Conservation (phyloP, 2,329 filamentous ascomycete genomes). For the Penicillium sumatraense region DNA sequence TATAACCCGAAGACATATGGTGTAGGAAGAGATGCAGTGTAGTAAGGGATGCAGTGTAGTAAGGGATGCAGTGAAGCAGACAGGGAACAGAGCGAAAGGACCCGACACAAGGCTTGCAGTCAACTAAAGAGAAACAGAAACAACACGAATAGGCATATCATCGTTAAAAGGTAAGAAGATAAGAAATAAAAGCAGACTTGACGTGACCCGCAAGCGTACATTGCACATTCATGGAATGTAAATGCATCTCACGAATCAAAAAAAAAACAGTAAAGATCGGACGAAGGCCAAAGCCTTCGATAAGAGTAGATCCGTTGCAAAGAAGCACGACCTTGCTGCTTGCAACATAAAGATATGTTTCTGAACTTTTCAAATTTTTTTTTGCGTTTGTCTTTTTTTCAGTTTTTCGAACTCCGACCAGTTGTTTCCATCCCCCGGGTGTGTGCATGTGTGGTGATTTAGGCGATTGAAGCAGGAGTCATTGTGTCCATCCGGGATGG, state of each 20-base stretch:
- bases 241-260: constrained; percentile 16
- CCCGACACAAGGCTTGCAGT: neutral
- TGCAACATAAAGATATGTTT: no score
- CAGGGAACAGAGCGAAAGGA: neutral
- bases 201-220: constrained; percentile 17
- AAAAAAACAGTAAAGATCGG: no score
- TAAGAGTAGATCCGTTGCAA: no score
- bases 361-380: no score
- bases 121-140: constrained; percentile 13
- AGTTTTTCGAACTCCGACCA: neutral
- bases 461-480: neutral
- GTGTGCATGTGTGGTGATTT: constrained; percentile 29
- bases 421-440: constrained; percentile 29
- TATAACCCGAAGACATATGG: neutral
- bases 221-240: constrained; percentile 24
- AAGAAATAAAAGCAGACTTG: constrained; percentile 7
- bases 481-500: constrained; percentile 42
- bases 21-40: no score
- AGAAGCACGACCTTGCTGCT: no score
- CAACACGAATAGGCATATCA: constrained; percentile 15
- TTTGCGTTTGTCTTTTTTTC: no score
- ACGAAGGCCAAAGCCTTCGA: no score
- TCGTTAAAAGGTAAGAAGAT: constrained; percentile 13
- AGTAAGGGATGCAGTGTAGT: no score
- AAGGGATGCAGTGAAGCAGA: no score